Evolutionary conservation across 176 grass and related monocot genomes (phyloP).

Genomic region (Oryza nivara): DNA sequence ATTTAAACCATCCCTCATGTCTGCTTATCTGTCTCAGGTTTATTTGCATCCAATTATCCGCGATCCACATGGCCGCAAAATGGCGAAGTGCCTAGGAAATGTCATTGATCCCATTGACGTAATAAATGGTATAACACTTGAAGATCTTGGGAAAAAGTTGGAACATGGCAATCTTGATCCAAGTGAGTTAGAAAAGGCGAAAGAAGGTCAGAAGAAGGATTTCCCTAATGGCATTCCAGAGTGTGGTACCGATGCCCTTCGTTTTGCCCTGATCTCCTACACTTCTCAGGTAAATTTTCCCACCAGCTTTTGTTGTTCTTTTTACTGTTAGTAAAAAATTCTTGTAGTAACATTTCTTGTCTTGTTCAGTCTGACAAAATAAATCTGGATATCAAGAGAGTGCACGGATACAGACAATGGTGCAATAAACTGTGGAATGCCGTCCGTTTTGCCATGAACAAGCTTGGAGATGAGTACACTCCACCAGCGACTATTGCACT

Average conservation of each 20-base stretch:
- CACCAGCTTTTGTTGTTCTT: background rate
- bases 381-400: background rate
- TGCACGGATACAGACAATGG: background rate
- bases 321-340: background rate
- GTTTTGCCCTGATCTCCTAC: slow-evolving; percentile 73
- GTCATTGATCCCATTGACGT: slow-evolving; percentile 79
- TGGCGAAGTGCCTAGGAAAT: slow-evolving; percentile 71
- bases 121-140: slow-evolving; percentile 70
- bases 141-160: slow-evolving; percentile 57
- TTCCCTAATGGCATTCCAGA: slow-evolving; percentile 76
- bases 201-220: slow-evolving; percentile 64
- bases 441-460: background rate
- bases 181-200: slow-evolving; percentile 59
- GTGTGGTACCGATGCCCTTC: slow-evolving; percentile 75
- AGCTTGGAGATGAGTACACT: background rate
- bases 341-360: background rate
- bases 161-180: slow-evolving; percentile 72
- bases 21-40: slow-evolving; percentile 43
- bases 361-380: background rate
- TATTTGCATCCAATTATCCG: slow-evolving; percentile 85
- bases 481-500: background rate
- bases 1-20: background rate
- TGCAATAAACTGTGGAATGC: background rate
- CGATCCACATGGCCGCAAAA: slow-evolving; percentile 75
- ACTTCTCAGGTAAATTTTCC: slow-evolving; percentile 42